phyloP scores from a whole-genome alignment of 2,329 filamentous ascomycete species.

The Phialophora verrucosa region DNA sequence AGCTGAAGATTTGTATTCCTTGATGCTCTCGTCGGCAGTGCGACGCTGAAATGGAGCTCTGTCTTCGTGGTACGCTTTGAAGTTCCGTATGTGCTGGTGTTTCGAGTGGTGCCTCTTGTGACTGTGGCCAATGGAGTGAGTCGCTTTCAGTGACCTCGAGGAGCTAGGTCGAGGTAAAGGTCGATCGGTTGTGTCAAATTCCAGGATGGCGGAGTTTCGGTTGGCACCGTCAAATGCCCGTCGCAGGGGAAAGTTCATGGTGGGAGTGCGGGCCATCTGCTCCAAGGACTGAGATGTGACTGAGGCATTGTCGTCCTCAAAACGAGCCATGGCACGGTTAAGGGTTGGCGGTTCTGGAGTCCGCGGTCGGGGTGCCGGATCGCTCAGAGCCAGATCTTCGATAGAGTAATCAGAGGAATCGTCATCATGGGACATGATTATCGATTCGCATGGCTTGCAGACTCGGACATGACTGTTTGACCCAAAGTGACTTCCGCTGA shows the following conservation, averaged over 20 bases:
- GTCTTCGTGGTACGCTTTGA: slow-evolving; percentile 75
- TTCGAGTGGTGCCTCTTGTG: slow-evolving; percentile 89
- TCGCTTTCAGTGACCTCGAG: slow-evolving; percentile 82
- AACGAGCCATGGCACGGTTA: slow-evolving; percentile 35
- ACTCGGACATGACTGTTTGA: slow-evolving; percentile 83
- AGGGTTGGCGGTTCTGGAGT: slow-evolving; percentile 35
- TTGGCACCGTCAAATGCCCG: slow-evolving; percentile 76
- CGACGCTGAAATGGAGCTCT: slow-evolving; percentile 86
- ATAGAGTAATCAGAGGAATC: slow-evolving; percentile 90
- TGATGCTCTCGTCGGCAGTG: slow-evolving; percentile 68
- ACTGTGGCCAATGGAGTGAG: slow-evolving; percentile 70
- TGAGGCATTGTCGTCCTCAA: slow-evolving; percentile 55
- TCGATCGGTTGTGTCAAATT: slow-evolving; percentile 78
- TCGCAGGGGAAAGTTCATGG: slow-evolving; percentile 68
- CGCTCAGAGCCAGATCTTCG: slow-evolving; percentile 58
- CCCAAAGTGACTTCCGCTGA: slow-evolving; percentile 84
- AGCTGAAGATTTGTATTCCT: slow-evolving; percentile 75
- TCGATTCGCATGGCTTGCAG: slow-evolving; percentile 88
- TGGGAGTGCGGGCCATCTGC: slow-evolving; percentile 59
- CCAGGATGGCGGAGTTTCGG: slow-evolving; percentile 83
- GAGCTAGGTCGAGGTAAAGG: slow-evolving; percentile 86
- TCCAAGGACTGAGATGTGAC: slow-evolving; percentile 55
- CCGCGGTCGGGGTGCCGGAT: slow-evolving; percentile 33
- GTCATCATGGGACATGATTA: slow-evolving; percentile 89
- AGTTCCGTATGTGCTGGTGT: slow-evolving; percentile 78